phyloP scores from a whole-genome alignment of 495 filamentous ascomycete genomes.

The Tetracladium marchalianum region DNA sequence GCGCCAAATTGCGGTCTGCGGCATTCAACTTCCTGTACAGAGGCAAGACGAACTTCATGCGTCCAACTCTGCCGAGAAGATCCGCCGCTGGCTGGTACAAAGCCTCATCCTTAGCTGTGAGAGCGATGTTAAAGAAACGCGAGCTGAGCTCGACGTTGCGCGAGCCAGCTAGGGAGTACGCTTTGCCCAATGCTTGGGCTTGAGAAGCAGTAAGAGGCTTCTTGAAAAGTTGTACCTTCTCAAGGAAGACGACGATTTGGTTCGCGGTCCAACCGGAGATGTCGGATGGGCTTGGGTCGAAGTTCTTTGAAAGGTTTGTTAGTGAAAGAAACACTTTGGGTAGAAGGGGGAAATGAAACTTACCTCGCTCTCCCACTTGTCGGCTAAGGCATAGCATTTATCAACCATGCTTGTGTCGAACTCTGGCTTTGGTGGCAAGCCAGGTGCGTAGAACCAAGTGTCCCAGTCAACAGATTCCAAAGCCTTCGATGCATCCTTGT shows the following conservation, averaged over 20 bases:
- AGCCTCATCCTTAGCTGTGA: slow-evolving; percentile 58
- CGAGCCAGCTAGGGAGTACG: slow-evolving; percentile 57
- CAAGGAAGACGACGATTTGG: slow-evolving; percentile 84
- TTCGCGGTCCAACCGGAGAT: slow-evolving; percentile 66
- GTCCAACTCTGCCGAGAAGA: slow-evolving; percentile 69
- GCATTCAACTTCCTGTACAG: slow-evolving; percentile 65
- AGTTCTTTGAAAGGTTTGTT: slow-evolving; percentile 27
- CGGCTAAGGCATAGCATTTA: slow-evolving; percentile 69
- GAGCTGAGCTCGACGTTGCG: slow-evolving; percentile 78
- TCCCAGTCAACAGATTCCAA: slow-evolving; percentile 77
- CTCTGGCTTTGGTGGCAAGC: slow-evolving; percentile 77
- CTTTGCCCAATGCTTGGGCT: slow-evolving; percentile 56
- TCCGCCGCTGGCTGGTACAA: slow-evolving; percentile 61
- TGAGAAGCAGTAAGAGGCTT: slow-evolving; percentile 48
- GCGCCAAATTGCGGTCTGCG: slow-evolving; percentile 60
- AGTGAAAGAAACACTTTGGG: slow-evolving; percentile 5
- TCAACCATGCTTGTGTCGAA: slow-evolving; percentile 87
- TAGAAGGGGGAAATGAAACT: background rate
- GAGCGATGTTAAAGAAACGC: slow-evolving; percentile 66
- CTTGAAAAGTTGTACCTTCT: slow-evolving; percentile 56
- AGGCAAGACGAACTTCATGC: slow-evolving; percentile 95
- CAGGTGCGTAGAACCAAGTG: slow-evolving; percentile 72
- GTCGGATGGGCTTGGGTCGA: slow-evolving; percentile 58
- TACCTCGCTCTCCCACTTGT: slow-evolving; percentile 57
- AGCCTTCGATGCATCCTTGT: slow-evolving; percentile 54